These are phyloP conservation scores for Nannochloropsis oceanica DNA, from an alignment of 108 stramenopile species.

Conservation along the genomic window DNA sequence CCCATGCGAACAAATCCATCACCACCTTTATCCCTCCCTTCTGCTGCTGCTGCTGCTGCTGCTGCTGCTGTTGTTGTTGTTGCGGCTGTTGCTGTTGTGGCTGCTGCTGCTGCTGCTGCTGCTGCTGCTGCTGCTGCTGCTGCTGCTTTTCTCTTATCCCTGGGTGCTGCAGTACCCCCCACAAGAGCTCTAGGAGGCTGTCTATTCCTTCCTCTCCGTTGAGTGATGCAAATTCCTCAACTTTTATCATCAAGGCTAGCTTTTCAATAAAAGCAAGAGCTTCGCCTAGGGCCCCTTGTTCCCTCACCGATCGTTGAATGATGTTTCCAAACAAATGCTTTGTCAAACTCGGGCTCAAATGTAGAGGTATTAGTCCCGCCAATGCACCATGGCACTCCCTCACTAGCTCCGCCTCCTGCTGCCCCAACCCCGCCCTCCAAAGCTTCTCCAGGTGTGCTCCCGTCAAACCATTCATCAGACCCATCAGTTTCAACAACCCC, in stretches of 20 bases:
- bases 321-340: neutral
- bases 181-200: neutral
- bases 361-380: neutral
- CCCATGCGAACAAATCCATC: neutral
- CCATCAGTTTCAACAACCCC: neutral
- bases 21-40: neutral
- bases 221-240: neutral
- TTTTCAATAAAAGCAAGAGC: neutral
- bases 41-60: neutral
- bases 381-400: slow-evolving; percentile 1
- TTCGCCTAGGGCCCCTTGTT: neutral
- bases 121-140: too few species aligned
- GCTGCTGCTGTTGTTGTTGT: too few species aligned
- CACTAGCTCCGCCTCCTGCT: neutral
- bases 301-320: neutral
- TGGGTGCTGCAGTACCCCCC: neutral
- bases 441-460: neutral
- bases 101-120: too few species aligned
- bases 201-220: neutral
- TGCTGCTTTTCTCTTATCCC: neutral
- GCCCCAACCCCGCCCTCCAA: neutral
- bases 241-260: neutral
- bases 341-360: neutral
- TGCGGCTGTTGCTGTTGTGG: too few species aligned
- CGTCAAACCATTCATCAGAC: neutral